Evolutionary conservation across 208 protist species (phyloP).

Genomic region (Trypanosoma conorhini): DNA sequence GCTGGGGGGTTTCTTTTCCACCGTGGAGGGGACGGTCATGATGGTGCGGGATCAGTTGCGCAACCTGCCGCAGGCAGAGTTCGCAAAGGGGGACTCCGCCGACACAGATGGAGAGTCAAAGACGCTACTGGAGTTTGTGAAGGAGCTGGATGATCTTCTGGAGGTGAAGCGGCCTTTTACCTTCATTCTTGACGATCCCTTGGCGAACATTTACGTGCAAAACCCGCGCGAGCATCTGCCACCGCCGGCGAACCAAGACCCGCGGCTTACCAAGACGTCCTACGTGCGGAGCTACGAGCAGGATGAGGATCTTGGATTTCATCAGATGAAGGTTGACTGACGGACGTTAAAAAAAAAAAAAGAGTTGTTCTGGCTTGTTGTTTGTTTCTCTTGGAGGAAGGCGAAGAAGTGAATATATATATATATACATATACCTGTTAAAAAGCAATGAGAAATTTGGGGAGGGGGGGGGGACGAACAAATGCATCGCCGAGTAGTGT

Average conservation of each 20-base stretch:
- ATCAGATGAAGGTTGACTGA: slow-evolving; percentile 64
- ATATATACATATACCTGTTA: no score
- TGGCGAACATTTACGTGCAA: slow-evolving; percentile 93
- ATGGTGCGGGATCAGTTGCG: slow-evolving; percentile 88
- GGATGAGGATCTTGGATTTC: slow-evolving; percentile 93
- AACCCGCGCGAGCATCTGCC: slow-evolving; percentile 88
- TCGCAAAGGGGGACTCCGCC: slow-evolving; percentile 74
- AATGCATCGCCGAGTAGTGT: neutral
- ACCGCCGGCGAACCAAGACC: slow-evolving; percentile 85
- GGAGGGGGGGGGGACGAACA: neutral
- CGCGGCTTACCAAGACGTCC: slow-evolving; percentile 65
- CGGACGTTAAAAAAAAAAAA: no score
- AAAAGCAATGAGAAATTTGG: neutral
- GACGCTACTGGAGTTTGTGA: slow-evolving; percentile 78
- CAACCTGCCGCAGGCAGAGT: slow-evolving; percentile 75
- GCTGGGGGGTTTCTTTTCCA: slow-evolving; percentile 94
- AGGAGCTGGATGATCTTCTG: slow-evolving; percentile 76
- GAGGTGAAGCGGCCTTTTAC: slow-evolving; percentile 80
- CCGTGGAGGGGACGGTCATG: slow-evolving; percentile 91
- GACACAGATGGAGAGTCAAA: slow-evolving; percentile 43
- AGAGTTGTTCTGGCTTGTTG: neutral
- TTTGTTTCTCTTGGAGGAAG: slow-evolving; percentile 1
- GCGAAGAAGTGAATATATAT: neutral
- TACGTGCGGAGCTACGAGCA: slow-evolving; percentile 92
- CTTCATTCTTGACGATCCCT: slow-evolving; percentile 93